Conservation (phyloP, 176 grass and related monocot species). For the Panicum miliaceum region DNA sequence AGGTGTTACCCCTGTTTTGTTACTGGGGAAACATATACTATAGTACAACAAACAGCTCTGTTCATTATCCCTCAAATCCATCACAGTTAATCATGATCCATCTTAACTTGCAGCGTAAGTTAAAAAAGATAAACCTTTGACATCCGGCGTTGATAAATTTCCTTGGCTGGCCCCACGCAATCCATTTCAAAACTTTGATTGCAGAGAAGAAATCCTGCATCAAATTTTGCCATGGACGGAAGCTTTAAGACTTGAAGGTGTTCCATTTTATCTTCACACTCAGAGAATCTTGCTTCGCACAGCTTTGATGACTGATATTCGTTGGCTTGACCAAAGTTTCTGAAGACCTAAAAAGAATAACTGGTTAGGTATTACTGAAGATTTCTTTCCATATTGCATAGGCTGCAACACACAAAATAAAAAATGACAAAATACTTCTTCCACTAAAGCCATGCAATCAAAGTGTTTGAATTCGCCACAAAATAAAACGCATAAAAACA, state of each 20-base stretch:
- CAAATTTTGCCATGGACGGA: constrained; percentile 97
- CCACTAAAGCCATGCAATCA: not conserved
- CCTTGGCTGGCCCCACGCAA: constrained; percentile 81
- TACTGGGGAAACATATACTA: not conserved
- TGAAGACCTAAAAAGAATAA: constrained; percentile 60
- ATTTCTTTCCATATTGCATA: not conserved
- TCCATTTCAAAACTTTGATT: constrained; percentile 74
- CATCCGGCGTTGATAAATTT: constrained; percentile 65
- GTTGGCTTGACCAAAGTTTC: constrained; percentile 68
- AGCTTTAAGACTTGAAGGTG: constrained; percentile 84
- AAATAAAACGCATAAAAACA: not conserved
- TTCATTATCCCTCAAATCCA: constrained; percentile 1
- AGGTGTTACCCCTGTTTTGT: not conserved
- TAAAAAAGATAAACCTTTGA: constrained; percentile 63
- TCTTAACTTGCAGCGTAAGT: not conserved
- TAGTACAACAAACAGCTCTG: not conserved
- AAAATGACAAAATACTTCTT: not conserved
- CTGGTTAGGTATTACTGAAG: constrained; percentile 11
- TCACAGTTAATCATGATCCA: not conserved
- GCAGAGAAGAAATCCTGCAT: constrained; percentile 80
- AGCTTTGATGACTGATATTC: constrained; percentile 93
- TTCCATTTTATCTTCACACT: constrained; percentile 98
- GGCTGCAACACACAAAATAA: not conserved
- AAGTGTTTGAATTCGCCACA: not conserved
- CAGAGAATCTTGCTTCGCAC: constrained; percentile 73